Evolutionary conservation across 2,329 filamentous ascomycete species (phyloP).

Genomic region (Exophiala calicioides): DNA sequence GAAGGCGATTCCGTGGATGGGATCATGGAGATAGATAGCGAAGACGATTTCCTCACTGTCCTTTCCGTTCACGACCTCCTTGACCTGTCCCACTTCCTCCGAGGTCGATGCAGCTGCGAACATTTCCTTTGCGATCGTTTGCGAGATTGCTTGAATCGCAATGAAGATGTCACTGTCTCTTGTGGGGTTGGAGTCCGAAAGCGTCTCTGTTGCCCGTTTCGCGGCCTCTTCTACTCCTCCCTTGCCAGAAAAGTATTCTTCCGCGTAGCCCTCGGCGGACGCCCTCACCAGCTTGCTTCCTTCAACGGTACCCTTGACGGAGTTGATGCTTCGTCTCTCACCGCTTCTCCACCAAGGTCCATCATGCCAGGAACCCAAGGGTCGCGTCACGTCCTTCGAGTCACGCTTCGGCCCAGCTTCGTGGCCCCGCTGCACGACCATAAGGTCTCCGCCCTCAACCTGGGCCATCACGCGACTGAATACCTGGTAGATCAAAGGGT

Average conservation of each 20-base stretch:
- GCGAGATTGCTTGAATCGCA: constrained; percentile 81
- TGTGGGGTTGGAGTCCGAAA: constrained; percentile 84
- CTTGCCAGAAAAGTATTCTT: constrained; percentile 75
- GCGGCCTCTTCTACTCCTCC: constrained; percentile 82
- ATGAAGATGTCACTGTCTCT: constrained; percentile 94
- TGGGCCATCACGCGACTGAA: constrained; percentile 98
- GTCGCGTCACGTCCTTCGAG: constrained; percentile 57
- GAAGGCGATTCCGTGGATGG: constrained; percentile 88
- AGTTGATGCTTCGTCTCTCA: constrained; percentile 72
- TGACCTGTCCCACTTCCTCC: constrained; percentile 35
- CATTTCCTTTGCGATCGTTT: constrained; percentile 62
- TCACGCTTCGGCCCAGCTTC: constrained; percentile 73
- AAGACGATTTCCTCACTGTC: constrained; percentile 67
- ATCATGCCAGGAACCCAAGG: constrained; percentile 76
- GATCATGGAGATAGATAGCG: constrained; percentile 78
- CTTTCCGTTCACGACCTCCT: constrained; percentile 36
- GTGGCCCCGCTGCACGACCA: constrained; percentile 90
- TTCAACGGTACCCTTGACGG: constrained; percentile 77
- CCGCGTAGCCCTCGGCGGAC: constrained; percentile 82
- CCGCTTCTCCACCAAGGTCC: constrained; percentile 88
- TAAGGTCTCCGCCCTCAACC: constrained; percentile 91
- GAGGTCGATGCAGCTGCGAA: constrained; percentile 62
- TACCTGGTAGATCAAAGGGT: constrained; percentile 85
- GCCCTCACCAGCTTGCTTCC: constrained; percentile 90
- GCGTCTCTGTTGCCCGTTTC: constrained; percentile 72